phyloP scores from a whole-genome alignment of 176 grass and related monocot genomes.

The Rhynchospora pubera region DNA sequence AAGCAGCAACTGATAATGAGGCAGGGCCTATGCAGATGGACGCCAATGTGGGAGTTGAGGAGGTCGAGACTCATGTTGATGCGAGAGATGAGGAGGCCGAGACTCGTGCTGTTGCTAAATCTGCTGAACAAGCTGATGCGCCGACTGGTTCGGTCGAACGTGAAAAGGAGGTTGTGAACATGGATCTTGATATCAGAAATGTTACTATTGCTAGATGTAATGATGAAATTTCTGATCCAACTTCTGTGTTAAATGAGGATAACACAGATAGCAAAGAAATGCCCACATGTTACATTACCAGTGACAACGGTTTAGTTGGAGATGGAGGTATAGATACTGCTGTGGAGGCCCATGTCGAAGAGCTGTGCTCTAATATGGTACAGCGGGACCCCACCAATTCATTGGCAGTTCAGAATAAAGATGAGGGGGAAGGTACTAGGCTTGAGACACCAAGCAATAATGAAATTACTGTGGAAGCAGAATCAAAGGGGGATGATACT shows the following conservation, averaged over 20 bases:
- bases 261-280: not conserved
- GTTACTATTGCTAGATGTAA: not conserved
- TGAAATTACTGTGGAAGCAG: not conserved
- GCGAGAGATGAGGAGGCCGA: not conserved
- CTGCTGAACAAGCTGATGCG: not conserved
- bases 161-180: constrained; percentile 1
- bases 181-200: constrained; percentile 1
- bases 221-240: constrained; percentile 7
- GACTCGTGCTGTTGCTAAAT: not conserved
- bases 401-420: not conserved
- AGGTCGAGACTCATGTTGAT: not conserved
- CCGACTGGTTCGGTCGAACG: not conserved
- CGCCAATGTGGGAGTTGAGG: not conserved
- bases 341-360: not conserved
- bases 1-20: not conserved
- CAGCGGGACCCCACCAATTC: not conserved
- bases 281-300: not conserved
- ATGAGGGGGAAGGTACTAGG: constrained; percentile 7
- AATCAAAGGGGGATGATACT: not conserved
- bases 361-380: not conserved
- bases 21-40: not conserved
- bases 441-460: not conserved
- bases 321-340: not conserved
- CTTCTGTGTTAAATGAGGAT: not conserved
- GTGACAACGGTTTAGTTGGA: not conserved